Evolutionary conservation across 78 protist species (phyloP).

Genomic region (Neovahlkampfia damariscottae): DNA sequence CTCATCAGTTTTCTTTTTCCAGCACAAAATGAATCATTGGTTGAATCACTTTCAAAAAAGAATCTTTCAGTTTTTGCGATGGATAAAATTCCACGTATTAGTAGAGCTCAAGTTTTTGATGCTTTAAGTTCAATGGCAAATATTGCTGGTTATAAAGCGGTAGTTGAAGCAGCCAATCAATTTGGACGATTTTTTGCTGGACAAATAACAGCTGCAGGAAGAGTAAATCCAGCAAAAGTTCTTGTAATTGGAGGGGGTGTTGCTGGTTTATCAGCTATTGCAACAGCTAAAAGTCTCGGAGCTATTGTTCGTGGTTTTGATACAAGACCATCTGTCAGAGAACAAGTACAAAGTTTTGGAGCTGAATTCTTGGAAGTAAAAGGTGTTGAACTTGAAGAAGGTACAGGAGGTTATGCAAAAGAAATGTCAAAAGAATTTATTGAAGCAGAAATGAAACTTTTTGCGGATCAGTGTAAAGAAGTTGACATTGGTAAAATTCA

Average conservation of each 20-base stretch:
- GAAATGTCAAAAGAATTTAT: conserved; percentile 76
- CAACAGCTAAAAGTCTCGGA: conserved; percentile 78
- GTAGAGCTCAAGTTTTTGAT: conserved; percentile 85
- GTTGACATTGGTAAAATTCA: conserved; percentile 93
- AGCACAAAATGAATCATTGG: conserved; percentile 11
- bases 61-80: conserved; percentile 65
- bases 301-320: conserved; percentile 95
- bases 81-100: conserved; percentile 74
- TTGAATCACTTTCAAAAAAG: neutral
- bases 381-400: conserved; percentile 71
- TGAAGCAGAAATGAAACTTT: conserved; percentile 80
- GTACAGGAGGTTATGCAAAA: conserved; percentile 93
- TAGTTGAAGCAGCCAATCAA: conserved; percentile 70
- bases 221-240: conserved; percentile 84
- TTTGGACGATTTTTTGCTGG: conserved; percentile 83
- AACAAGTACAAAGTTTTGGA: conserved; percentile 91
- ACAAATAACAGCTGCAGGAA: conserved; percentile 95
- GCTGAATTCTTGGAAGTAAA: conserved; percentile 87
- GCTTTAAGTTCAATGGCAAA: conserved; percentile 88
- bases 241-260: conserved; percentile 89
- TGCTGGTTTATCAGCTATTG: conserved; percentile 95
- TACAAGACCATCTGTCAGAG: conserved; percentile 83
- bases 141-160: conserved; percentile 92
- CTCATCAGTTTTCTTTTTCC: conserved; percentile 46
- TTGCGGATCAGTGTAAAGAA: conserved; percentile 62